phyloP scores from a whole-genome alignment of 108 stramenopile species.

The Craspedostauros australis region DNA sequence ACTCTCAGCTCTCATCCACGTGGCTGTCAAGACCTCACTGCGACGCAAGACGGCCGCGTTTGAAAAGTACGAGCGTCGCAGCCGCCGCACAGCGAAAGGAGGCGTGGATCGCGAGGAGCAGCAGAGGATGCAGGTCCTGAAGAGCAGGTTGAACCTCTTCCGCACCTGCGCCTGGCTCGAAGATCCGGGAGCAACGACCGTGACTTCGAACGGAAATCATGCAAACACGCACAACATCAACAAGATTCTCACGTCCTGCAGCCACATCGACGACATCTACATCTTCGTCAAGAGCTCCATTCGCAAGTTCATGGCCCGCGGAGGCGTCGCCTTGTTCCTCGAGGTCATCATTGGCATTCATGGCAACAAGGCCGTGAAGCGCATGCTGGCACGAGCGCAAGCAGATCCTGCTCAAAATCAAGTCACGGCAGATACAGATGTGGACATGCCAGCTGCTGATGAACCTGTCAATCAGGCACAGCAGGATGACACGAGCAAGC shows the following conservation, averaged over 20 bases:
- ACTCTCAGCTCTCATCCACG: conserved; percentile 50
- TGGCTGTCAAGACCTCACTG: conserved; percentile 49
- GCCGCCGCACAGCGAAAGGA: background rate
- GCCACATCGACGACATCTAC: conserved; percentile 52
- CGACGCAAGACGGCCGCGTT: conserved; percentile 30
- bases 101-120: background rate
- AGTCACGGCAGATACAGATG: conserved; percentile 1
- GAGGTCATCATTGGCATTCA: conserved; percentile 72
- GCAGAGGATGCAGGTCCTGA: conserved; percentile 8
- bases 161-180: conserved; percentile 69
- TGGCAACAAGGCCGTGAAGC: conserved; percentile 28
- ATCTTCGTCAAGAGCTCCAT: conserved; percentile 58
- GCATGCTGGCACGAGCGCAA: conserved; percentile 10
- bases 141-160: conserved; percentile 38
- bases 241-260: conserved; percentile 45
- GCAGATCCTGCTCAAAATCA: background rate
- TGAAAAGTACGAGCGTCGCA: background rate
- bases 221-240: too few relatives aligned
- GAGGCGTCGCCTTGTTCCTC: conserved; percentile 77
- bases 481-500: background rate
- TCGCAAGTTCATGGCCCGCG: conserved; percentile 46
- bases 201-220: conserved; percentile 13
- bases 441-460: background rate
- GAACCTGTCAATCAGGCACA: background rate
- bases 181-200: background rate